Base-by-base conservation (phyloP, 2,329 filamentous ascomycete genomes). In the Niveomyces coronatus region DNA sequence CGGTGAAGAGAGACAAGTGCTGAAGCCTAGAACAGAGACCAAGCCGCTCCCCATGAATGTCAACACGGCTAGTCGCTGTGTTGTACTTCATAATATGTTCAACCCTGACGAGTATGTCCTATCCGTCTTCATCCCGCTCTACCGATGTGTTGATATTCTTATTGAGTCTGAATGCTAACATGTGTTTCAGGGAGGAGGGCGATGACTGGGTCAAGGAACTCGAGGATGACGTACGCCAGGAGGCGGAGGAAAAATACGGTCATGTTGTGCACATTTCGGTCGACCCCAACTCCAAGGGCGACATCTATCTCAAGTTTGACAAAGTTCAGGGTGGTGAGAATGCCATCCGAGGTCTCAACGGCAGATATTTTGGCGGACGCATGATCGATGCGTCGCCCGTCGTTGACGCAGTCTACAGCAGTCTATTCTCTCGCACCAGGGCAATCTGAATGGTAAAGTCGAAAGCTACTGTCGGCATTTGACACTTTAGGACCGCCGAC, bases 291-390 rank as follows among this genome's bases (percentile, higher is more conserved):
- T 91, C 87, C 33, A 78, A 84, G 61, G 91, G 91, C 63, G 91
- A 98, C 58, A 89, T 98, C 52, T 98, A 94, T 63, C 79, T 98
- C 61, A 98, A 98, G 63, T 98, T 98, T 67, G 87, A 94, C 64
- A 83, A 86, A 55, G 85, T 96, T 45, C 79, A 88, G 60, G 89
- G 89, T 52, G 89, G 89, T 58, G 86, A 95, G 64, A 96, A 95
- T 58, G 91, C 91, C 53, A 93, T 96, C 65, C 93, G 94, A 61
- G 91, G 91, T 56, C 77, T 98, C 46, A 96, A 98, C 62, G 91
- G 91, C 55, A 82, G 91, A 57, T 94, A 85, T 63, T 98, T 98
- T 63, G 91, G 86, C 56, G 85, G 85, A 54, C 78, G 81, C 55
- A 86, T 85, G 70, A 94, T 98, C 61, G 89, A 84, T 58, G 91